Conservation (phyloP, 331 rosid species). For the Cucumis variabilis region DNA sequence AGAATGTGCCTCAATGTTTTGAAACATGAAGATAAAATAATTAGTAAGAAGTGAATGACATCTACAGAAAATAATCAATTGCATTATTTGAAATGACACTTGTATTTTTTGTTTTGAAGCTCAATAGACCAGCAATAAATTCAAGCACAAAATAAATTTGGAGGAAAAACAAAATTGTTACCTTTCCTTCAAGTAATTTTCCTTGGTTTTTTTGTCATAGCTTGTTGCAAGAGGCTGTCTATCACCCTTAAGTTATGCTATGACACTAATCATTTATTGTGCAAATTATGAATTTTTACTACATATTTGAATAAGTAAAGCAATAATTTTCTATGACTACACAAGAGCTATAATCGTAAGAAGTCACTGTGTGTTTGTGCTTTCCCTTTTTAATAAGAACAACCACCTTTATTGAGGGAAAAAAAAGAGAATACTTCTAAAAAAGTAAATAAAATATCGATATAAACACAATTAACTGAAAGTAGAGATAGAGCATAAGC, state of each 20-base stretch:
- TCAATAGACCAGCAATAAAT: too few relatives aligned
- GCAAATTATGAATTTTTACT: not conserved
- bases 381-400: too few relatives aligned
- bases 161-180: too few relatives aligned
- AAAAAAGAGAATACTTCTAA: not conserved
- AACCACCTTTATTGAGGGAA: not conserved
- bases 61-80: not conserved
- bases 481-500: not conserved
- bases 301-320: not conserved
- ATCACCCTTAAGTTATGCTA: conserved; percentile 89
- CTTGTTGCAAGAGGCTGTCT: conserved; percentile 66
- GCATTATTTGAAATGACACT: too few relatives aligned
- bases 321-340: not conserved
- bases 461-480: not conserved
- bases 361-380: not conserved
- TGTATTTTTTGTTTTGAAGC: too few relatives aligned
- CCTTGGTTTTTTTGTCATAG: conserved; percentile 52
- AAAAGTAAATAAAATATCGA: not conserved
- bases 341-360: not conserved
- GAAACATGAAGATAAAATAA: conserved; percentile 45
- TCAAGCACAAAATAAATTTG: too few relatives aligned
- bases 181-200: too few relatives aligned
- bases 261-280: conserved; percentile 79
- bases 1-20: conserved; percentile 86
- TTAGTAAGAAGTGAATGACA: not conserved